Percentiles rank a stretch among this genome's conserved stretches.
These are phyloP conservation scores for Talaromyces thailandensis DNA, from an alignment of 495 filamentous ascomycete genomes.

Conservation along the genomic window DNA sequence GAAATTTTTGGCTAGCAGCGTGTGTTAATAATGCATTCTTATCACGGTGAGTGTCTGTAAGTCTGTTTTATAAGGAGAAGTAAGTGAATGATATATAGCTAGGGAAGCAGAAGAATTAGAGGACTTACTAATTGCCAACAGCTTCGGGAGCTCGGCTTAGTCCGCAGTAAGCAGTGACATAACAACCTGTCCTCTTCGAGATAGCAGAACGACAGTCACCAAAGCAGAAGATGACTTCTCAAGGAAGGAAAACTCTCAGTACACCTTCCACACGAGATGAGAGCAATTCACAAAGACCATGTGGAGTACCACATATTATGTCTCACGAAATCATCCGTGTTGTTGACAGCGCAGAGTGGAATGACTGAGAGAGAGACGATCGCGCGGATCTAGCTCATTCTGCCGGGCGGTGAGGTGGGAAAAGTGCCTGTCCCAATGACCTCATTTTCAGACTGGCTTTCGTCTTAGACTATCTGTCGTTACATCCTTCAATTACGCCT, in stretches of 20 bases:
- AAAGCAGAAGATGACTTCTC: neutral
- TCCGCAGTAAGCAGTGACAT: neutral
- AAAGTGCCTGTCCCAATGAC: constrained; percentile 5
- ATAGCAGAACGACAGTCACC: neutral
- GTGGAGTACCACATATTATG: neutral
- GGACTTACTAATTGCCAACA: neutral
- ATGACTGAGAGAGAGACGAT: neutral
- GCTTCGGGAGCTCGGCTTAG: neutral
- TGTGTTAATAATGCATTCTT: neutral
- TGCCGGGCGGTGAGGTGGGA: constrained; percentile 4
- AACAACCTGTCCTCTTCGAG: constrained; percentile 3
- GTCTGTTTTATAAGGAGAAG: neutral
- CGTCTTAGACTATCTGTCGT: neutral
- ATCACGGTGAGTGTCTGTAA: neutral
- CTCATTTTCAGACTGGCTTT: neutral
- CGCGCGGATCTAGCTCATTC: neutral
- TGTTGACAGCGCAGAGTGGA: neutral
- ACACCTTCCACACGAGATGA: neutral
- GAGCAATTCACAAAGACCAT: neutral
- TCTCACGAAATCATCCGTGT: neutral
- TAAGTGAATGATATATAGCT: neutral
- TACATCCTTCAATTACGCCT: neutral
- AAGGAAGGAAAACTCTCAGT: neutral
- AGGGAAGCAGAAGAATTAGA: neutral
- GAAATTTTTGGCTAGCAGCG: neutral